A percentile compares a stretch with the other conserved stretches of the same genome.
phyloP scores from a whole-genome alignment of 2,329 filamentous ascomycete species.

The Talaromyces verruculosus region DNA sequence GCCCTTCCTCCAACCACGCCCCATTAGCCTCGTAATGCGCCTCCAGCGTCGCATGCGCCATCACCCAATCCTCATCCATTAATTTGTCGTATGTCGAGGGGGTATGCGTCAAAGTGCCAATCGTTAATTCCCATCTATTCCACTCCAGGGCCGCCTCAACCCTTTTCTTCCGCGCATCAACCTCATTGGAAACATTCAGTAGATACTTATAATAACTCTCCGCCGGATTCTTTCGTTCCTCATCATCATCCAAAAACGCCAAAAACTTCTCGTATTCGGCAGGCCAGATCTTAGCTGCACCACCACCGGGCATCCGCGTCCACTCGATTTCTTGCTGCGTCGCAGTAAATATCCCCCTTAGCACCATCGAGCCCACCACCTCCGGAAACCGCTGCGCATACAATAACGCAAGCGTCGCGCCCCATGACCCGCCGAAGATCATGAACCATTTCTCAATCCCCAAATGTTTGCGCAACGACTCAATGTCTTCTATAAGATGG shows the following conservation, averaged over 20 bases:
- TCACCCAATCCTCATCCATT: slow-evolving; percentile 33
- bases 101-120: slow-evolving; percentile 30
- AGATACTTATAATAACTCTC: slow-evolving; percentile 6
- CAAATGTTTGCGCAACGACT: slow-evolving; percentile 45
- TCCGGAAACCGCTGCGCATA: slow-evolving; percentile 48
- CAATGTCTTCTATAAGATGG: slow-evolving; percentile 49
- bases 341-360: slow-evolving; percentile 45
- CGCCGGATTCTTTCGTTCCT: background rate
- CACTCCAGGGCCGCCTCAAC: slow-evolving; percentile 37
- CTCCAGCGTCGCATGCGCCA: slow-evolving; percentile 46
- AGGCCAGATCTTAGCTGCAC: slow-evolving; percentile 10
- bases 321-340: background rate
- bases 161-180: background rate
- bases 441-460: slow-evolving; percentile 45
- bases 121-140: slow-evolving; percentile 39
- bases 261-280: slow-evolving; percentile 2
- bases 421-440: slow-evolving; percentile 53
- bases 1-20: slow-evolving; percentile 45
- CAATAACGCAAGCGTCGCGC: slow-evolving; percentile 46
- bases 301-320: background rate
- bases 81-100: slow-evolving; percentile 26
- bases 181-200: background rate
- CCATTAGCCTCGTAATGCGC: slow-evolving; percentile 46
- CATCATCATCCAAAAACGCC: background rate
- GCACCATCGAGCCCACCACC: slow-evolving; percentile 40